phyloP scores from a whole-genome alignment of 768 basidiomycete genomes.

The Tricholoma sp. region DNA sequence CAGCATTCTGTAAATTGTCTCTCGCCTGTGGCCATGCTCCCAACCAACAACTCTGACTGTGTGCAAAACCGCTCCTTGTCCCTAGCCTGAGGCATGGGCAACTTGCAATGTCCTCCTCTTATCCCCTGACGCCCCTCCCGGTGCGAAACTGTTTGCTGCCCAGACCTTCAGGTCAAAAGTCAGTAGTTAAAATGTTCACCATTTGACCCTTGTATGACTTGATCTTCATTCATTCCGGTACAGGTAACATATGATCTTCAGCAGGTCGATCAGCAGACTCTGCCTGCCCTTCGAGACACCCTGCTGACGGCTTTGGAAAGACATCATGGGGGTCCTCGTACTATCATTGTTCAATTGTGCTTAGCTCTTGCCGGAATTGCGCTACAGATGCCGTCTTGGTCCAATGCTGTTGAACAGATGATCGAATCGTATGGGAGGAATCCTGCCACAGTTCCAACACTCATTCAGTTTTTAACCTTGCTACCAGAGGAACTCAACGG shows the following conservation, averaged over 20 bases:
- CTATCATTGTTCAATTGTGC: slow-evolving; percentile 84
- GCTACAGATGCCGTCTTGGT: slow-evolving; percentile 84
- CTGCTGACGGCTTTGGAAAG: slow-evolving; percentile 69
- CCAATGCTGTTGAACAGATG: slow-evolving; percentile 72
- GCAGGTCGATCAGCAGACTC: slow-evolving; percentile 72
- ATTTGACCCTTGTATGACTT: slow-evolving; percentile 12
- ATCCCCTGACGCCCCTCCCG: slow-evolving; percentile 66
- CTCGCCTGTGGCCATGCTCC: slow-evolving; percentile 64
- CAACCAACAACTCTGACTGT: slow-evolving; percentile 63
- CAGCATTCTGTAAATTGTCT: slow-evolving; percentile 96
- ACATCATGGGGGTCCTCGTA: slow-evolving; percentile 73
- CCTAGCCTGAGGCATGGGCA: slow-evolving; percentile 93
- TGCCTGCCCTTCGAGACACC: slow-evolving; percentile 81
- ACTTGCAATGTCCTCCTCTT: slow-evolving; percentile 90
- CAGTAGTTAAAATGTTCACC: slow-evolving; percentile 21
- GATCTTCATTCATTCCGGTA: slow-evolving; percentile 25
- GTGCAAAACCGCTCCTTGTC: slow-evolving; percentile 52
- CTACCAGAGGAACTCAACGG: slow-evolving; percentile 84
- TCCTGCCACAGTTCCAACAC: slow-evolving; percentile 73
- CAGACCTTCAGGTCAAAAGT: slow-evolving; percentile 97
- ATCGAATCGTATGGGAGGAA: slow-evolving; percentile 83
- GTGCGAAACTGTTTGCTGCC: slow-evolving; percentile 90
- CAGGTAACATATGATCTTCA: slow-evolving; percentile 95
- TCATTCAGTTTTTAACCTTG: slow-evolving; percentile 86
- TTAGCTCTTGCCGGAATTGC: slow-evolving; percentile 88